Evolutionary conservation across 2,329 filamentous ascomycete genomes (phyloP).

Genomic region (Monosporascus sp.): DNA sequence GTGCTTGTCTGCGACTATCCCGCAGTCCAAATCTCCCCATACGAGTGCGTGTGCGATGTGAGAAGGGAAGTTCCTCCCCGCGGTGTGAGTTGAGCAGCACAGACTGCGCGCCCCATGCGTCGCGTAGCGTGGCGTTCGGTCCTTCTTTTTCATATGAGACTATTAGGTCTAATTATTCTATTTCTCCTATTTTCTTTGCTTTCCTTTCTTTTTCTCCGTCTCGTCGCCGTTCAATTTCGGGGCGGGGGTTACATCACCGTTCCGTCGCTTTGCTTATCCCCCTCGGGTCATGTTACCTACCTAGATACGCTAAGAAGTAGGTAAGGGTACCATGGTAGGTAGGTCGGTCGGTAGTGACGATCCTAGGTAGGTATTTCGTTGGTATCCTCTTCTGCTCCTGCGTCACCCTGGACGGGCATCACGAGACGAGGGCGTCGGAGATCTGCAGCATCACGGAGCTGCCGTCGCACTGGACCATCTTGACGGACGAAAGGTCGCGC

Average conservation of each 20-base stretch:
- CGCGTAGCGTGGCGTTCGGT: background rate
- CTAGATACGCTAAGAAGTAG: background rate
- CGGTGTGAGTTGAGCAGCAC: background rate
- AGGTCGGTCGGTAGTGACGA: no score
- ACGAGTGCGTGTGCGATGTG: background rate
- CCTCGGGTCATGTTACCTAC: background rate
- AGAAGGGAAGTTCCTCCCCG: background rate
- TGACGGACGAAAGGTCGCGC: slow-evolving; percentile 69
- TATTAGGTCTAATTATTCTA: no score
- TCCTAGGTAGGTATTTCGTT: background rate
- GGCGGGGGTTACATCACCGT: background rate
- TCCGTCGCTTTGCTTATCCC: no score
- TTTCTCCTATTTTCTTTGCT: background rate
- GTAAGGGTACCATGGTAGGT: background rate
- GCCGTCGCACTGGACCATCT: slow-evolving; percentile 49
- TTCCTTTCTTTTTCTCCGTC: background rate
- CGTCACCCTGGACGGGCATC: background rate
- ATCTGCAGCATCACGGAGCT: slow-evolving; percentile 62
- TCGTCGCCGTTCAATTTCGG: background rate
- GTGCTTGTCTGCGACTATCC: background rate
- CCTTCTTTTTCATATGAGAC: background rate
- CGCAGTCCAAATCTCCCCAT: background rate
- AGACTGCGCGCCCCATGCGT: background rate
- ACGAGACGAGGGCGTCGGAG: slow-evolving; percentile 45
- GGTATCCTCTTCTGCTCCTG: background rate